Evolutionary conservation across 768 basidiomycete genomes (phyloP), one percentile per base, ranked within the genome.

Genomic region (Macrocybe gigantea): DNA sequence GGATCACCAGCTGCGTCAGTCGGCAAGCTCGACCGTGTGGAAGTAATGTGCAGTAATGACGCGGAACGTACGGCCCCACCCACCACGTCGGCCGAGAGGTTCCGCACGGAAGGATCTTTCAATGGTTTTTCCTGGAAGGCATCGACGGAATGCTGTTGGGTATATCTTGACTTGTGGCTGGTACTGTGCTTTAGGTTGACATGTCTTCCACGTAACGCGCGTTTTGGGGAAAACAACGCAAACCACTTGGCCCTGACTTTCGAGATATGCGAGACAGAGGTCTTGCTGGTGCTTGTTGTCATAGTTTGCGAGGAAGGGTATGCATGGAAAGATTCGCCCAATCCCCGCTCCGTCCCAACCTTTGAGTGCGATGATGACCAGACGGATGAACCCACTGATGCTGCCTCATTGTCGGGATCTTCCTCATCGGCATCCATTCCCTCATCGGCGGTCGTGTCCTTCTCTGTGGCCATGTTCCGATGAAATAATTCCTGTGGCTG

Each of bases 231-330:
- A 15, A 79, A 56, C 22, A 83, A 52, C 1, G 75, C 52, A 15
- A 78, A 57, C 75, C 78, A 82, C 57, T 75, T 79, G 36, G 70
- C 60, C 55, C 81, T 83, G 30, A 76, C 80, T 53, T 74, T 79
- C 43, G 73, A 70, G 6, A 73, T 78, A n/a, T 73, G 72, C 6
- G 63, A 56, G 15, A 75, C 49, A 38, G 69, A 70, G 12, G 67
- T 49, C 35, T 72, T 74, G 61, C 68, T 64, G 34, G 61, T 56
- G 34, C 70, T 57, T 38, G 64, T 62, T 14, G 55, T 52, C 45
- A 57, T 50, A 5, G 58, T 60, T 42, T 63, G 49, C 38, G 61
- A 59, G 47, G 66, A 53, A 12, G 67, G 58, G 14, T 60, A 56
- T 1, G 64, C 51, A 4, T 61, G 56, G 35, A 70, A 70, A 44